Conservation (phyloP, 2,329 filamentous ascomycete species). For the Claviceps fusiformis region DNA sequence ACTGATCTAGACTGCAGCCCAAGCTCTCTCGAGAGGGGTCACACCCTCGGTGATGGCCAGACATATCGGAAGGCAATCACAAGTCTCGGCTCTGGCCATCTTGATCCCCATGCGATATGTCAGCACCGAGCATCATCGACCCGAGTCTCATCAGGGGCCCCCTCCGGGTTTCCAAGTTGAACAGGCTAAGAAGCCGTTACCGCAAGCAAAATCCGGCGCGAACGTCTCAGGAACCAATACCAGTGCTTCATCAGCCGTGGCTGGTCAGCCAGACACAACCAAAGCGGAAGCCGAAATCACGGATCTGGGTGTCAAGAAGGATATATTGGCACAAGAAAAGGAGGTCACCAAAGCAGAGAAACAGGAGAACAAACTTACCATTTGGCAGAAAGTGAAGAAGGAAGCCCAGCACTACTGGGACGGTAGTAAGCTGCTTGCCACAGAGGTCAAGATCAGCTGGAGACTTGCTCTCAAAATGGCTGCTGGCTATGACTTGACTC, state of each 20-base stretch:
- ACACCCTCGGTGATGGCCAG: conserved; percentile 33
- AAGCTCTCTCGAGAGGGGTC: conserved; percentile 32
- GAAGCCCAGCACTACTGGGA: conserved; percentile 95
- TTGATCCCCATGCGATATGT: conserved; percentile 42
- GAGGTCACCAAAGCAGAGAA: conserved; percentile 43
- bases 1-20: conserved; percentile 20
- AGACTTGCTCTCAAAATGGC: conserved; percentile 93
- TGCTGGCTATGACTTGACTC: conserved; percentile 88
- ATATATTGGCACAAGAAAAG: conserved; percentile 45
- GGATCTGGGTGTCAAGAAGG: conserved; percentile 51
- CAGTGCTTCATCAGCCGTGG: conserved; percentile 15
- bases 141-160: conserved; percentile 44
- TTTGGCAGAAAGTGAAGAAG: conserved; percentile 90
- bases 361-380: conserved; percentile 72
- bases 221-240: conserved; percentile 17
- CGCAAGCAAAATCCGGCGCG: conserved; percentile 34
- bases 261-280: conserved; percentile 20
- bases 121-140: conserved; percentile 45
- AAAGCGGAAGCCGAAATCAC: conserved; percentile 34
- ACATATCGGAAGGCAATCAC: conserved; percentile 31
- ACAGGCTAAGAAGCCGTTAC: conserved; percentile 72
- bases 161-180: conserved; percentile 88
- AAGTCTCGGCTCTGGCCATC: conserved; percentile 39
- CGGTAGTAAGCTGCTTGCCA: conserved; percentile 84
- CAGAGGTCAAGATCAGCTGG: conserved; percentile 86